Percentiles rank a stretch among this genome's conserved stretches.
These are phyloP conservation scores for Aspergillus brasiliensis DNA, from an alignment of 2,329 filamentous ascomycete genomes.

Conservation along the genomic window DNA sequence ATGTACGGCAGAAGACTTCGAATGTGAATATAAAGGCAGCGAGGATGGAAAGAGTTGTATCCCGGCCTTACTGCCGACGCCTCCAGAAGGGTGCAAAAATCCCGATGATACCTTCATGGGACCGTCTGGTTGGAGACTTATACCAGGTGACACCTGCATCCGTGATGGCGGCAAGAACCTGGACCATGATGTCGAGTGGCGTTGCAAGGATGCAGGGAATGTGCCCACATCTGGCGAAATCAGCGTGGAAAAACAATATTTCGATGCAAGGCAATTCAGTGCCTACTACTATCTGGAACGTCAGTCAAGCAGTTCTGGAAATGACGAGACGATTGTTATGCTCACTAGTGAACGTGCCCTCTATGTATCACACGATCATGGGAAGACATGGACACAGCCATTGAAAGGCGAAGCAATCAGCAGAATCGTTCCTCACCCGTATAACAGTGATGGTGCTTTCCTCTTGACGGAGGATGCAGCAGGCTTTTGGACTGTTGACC, in stretches of 20 bases:
- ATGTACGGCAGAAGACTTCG: slow-evolving; percentile 83
- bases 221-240: slow-evolving; percentile 65
- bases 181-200: slow-evolving; percentile 71
- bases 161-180: slow-evolving; percentile 63
- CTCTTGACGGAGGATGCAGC: slow-evolving; percentile 71
- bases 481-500: slow-evolving; percentile 80
- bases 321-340: slow-evolving; percentile 74
- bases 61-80: slow-evolving; percentile 61
- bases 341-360: slow-evolving; percentile 62
- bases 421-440: slow-evolving; percentile 73
- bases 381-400: slow-evolving; percentile 77
- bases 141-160: slow-evolving; percentile 78
- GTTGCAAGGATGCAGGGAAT: slow-evolving; percentile 69
- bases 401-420: slow-evolving; percentile 70
- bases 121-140: slow-evolving; percentile 87
- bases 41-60: slow-evolving; percentile 70
- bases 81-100: slow-evolving; percentile 75
- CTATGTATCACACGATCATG: slow-evolving; percentile 79
- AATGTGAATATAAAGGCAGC: slow-evolving; percentile 86
- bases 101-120: slow-evolving; percentile 75
- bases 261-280: slow-evolving; percentile 60
- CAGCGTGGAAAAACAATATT: slow-evolving; percentile 59
- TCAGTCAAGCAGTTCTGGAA: slow-evolving; percentile 61
- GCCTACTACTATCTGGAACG: slow-evolving; percentile 78
- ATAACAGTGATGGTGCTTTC: slow-evolving; percentile 83